phyloP scores from a whole-genome alignment of 805 yeast species.

The Aciculoconidium aculeatum region DNA sequence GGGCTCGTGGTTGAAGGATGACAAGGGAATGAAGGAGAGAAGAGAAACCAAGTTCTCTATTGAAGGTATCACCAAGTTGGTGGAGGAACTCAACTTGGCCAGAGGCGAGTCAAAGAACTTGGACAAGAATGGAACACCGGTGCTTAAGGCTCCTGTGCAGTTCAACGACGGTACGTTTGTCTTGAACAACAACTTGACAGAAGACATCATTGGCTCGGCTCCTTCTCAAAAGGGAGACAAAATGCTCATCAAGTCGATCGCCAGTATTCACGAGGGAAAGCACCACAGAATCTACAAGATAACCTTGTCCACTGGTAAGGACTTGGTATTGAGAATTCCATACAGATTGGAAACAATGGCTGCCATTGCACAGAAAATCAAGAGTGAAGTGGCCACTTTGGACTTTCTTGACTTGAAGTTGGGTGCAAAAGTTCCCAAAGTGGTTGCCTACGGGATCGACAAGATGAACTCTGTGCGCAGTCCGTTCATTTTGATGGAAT shows the following conservation, averaged over 20 bases:
- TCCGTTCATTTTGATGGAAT: constrained; percentile 81
- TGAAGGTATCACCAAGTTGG: constrained; percentile 60
- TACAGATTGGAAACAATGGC: constrained; percentile 67
- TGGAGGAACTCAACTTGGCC: constrained; percentile 41
- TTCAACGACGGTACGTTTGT: constrained; percentile 38
- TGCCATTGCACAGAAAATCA: constrained; percentile 60
- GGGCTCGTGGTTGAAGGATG: constrained; percentile 92
- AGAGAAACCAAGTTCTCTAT: constrained; percentile 80
- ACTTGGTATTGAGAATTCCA: constrained; percentile 78
- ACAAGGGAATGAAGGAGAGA: constrained; percentile 62
- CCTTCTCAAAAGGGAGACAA: constrained; percentile 34
- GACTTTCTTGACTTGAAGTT: constrained; percentile 70
- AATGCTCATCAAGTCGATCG: constrained; percentile 58
- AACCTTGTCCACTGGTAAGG: constrained; percentile 53
- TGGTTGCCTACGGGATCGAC: constrained; percentile 59
- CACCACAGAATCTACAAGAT: constrained; percentile 84
- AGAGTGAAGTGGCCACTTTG: constrained; percentile 90
- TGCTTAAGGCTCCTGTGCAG: constrained; percentile 28
- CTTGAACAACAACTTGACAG: constrained; percentile 45
- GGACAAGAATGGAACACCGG: constrained; percentile 16
- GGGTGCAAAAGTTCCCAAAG: constrained; percentile 66
- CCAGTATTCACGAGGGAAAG: constrained; percentile 89
- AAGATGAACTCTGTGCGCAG: constrained; percentile 56
- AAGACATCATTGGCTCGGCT: constrained; percentile 37
- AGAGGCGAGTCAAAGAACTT: constrained; percentile 19